Evolutionary conservation across 441 rosid species (phyloP).

Genomic region (Flueggea neowawraea): DNA sequence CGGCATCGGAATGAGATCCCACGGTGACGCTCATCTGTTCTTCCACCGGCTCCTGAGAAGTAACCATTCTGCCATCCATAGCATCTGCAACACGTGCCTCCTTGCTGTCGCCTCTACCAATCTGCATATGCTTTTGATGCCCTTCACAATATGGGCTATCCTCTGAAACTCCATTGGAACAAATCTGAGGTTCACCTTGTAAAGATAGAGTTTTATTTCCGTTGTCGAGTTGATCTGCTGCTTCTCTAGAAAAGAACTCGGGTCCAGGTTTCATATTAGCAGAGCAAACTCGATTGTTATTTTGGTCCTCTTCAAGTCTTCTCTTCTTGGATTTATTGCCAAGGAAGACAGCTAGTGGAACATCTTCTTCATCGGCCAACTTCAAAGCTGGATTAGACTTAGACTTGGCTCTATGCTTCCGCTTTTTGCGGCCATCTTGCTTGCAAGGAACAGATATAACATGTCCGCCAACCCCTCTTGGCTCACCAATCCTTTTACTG

Average conservation of each 20-base stretch:
- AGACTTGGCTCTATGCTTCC: conserved; percentile 10
- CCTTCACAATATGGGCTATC: neutral
- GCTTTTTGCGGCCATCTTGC: neutral
- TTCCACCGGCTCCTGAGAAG: conserved; percentile 3
- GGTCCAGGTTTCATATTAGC: neutral
- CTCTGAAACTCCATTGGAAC: conserved; percentile 2
- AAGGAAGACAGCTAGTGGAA: conserved; percentile 25
- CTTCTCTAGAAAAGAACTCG: neutral
- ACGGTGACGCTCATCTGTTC: conserved; percentile 2
- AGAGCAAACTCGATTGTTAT: neutral
- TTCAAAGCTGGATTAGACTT: conserved; percentile 8
- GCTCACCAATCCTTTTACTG: conserved; percentile 7
- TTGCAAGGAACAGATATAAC: conserved; percentile 2
- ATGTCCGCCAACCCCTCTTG: neutral
- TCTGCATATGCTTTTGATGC: neutral
- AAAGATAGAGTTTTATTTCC: conserved; percentile 1
- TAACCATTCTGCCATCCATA: neutral
- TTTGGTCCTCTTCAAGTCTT: conserved; percentile 13
- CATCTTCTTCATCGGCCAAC: conserved; percentile 17
- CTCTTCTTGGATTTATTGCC: conserved; percentile 17
- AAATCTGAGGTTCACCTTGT: conserved; percentile 5
- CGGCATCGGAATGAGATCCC: no score
- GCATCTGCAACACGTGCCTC: neutral
- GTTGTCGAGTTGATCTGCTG: conserved; percentile 5
- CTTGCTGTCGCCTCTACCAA: neutral